These are phyloP conservation scores for Copromyces sp. DNA, from an alignment of 495 filamentous ascomycete species.

Conservation along the genomic window DNA sequence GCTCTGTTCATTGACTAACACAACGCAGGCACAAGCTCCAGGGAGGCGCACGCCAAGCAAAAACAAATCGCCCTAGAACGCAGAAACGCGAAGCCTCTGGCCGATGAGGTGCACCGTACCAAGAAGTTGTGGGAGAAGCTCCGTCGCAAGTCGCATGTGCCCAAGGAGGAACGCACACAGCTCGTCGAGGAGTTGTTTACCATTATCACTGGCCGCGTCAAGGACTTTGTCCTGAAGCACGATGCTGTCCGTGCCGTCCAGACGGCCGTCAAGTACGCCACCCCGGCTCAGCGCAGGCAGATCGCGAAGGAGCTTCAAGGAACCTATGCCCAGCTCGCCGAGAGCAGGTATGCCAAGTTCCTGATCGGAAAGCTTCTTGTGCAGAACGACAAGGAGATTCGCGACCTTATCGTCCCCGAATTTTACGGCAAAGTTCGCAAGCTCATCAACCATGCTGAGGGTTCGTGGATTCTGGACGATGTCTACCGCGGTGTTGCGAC, in stretches of 20 bases:
- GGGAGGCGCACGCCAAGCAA: conserved; percentile 86
- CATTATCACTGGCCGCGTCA: conserved; percentile 80
- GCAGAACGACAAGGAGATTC: conserved; percentile 73
- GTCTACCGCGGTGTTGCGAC: conserved; percentile 82
- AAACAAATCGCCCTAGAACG: conserved; percentile 79
- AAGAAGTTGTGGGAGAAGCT: conserved; percentile 97
- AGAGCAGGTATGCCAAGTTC: conserved; percentile 95
- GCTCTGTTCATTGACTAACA: conserved; percentile 17
- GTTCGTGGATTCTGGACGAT: conserved; percentile 94
- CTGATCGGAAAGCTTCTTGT: conserved; percentile 89
- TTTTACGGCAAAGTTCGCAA: conserved; percentile 89
- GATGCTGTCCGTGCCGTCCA: conserved; percentile 92
- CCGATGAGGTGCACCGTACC: conserved; percentile 75
- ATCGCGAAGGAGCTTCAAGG: conserved; percentile 85
- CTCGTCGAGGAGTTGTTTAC: conserved; percentile 81
- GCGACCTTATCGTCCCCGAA: conserved; percentile 80
- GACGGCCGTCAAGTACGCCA: conserved; percentile 92
- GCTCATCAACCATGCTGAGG: conserved; percentile 90
- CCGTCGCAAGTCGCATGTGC: conserved; percentile 83
- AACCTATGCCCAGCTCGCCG: conserved; percentile 70
- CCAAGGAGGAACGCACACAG: conserved; percentile 71
- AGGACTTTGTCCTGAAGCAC: conserved; percentile 97
- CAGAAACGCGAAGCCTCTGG: conserved; percentile 84
- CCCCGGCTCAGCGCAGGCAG: conserved; percentile 65
- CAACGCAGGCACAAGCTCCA: conserved; percentile 38